These are phyloP conservation scores for Aspergillus sparsus DNA, from an alignment of 495 filamentous ascomycete species.

Conservation along the genomic window DNA sequence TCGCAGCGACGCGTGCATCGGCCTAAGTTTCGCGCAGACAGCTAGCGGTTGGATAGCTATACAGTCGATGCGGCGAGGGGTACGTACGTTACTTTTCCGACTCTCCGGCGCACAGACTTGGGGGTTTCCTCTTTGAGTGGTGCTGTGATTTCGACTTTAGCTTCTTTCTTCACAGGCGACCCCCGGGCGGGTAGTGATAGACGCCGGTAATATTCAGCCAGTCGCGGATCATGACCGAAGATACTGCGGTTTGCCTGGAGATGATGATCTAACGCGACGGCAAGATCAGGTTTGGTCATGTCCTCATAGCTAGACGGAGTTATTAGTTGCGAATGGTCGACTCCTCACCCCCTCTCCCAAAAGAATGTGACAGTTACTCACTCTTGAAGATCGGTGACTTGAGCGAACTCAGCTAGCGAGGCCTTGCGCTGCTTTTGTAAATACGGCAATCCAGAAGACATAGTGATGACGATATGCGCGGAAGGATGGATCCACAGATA, in stretches of 20 bases:
- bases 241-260: constrained; percentile 64
- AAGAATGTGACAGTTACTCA: constrained; percentile 37
- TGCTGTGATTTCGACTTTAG: constrained; percentile 28
- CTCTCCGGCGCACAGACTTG: constrained; percentile 34
- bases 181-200: constrained; percentile 48
- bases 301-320: constrained; percentile 61
- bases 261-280: constrained; percentile 70
- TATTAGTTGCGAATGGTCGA: not conserved
- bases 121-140: constrained; percentile 36
- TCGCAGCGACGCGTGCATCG: too few species aligned
- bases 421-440: constrained; percentile 81
- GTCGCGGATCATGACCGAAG: constrained; percentile 61
- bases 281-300: constrained; percentile 80
- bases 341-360: not conserved
- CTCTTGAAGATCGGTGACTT: constrained; percentile 71
- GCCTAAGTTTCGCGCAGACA: not conserved
- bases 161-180: constrained; percentile 78
- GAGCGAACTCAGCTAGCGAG: constrained; percentile 74
- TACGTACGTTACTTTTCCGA: constrained; percentile 49
- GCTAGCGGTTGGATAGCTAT: not conserved
- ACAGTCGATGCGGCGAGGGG: too few species aligned
- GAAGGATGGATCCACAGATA: constrained; percentile 37
- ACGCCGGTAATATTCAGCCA: constrained; percentile 77
- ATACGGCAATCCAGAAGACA: constrained; percentile 65
- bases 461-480: constrained; percentile 33